phyloP scores from a whole-genome alignment of 2,329 filamentous ascomycete species.

The Neopestalotiopsis clavispora region DNA sequence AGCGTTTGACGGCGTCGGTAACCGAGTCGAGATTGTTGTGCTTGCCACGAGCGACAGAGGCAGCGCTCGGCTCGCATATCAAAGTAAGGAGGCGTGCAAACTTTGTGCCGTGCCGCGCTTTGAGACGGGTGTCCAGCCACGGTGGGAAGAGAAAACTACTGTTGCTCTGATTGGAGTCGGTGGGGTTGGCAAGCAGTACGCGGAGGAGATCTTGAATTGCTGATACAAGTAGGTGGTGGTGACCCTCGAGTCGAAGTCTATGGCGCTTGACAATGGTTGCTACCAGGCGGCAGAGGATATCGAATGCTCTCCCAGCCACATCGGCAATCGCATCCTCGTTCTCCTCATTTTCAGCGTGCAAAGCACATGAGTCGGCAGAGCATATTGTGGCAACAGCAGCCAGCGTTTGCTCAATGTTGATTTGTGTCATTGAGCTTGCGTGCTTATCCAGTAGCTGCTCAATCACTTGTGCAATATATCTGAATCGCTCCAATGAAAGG shows the following conservation, averaged over 20 bases:
- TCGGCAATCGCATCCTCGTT: not conserved
- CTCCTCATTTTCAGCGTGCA: slow-evolving; percentile 27
- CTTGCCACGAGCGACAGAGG: slow-evolving; percentile 55
- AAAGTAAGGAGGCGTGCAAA: slow-evolving; percentile 63
- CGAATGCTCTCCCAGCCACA: slow-evolving; percentile 43
- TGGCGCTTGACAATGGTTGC: slow-evolving; percentile 64
- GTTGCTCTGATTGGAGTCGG: slow-evolving; percentile 22
- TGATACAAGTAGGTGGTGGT: slow-evolving; percentile 62
- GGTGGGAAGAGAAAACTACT: slow-evolving; percentile 29
- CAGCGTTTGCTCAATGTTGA: slow-evolving; percentile 61
- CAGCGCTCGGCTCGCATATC: slow-evolving; percentile 63
- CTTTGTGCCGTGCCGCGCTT: slow-evolving; percentile 50
- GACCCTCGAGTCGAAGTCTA: slow-evolving; percentile 64
- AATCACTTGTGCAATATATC: slow-evolving; percentile 30
- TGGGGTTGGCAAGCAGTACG: slow-evolving; percentile 50
- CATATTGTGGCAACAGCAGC: slow-evolving; percentile 46
- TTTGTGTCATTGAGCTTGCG: slow-evolving; percentile 57
- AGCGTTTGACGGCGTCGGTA: slow-evolving; percentile 64
- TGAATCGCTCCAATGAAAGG: slow-evolving; percentile 32
- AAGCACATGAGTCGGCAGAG: slow-evolving; percentile 27
- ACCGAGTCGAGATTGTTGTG: slow-evolving; percentile 60
- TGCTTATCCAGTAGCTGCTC: slow-evolving; percentile 55
- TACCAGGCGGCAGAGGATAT: slow-evolving; percentile 56
- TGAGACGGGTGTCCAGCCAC: slow-evolving; percentile 44
- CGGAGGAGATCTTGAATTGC: slow-evolving; percentile 61